Conservation (phyloP, 352 stramenopile species). For the Lagenidium giganteum region DNA sequence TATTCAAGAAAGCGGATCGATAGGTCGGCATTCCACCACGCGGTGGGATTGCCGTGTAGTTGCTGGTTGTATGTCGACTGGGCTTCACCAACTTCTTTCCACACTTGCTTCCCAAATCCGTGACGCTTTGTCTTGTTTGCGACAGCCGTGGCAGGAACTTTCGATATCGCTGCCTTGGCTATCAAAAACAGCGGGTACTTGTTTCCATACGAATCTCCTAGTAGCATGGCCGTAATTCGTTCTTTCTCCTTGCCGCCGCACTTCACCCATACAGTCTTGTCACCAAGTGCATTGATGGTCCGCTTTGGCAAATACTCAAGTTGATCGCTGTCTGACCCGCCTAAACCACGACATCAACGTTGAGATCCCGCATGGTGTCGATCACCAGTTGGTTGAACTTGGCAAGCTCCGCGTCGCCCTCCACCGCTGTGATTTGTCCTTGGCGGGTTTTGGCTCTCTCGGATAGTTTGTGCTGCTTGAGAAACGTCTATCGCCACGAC, state of each 20-base stretch:
- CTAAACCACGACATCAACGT: constrained; percentile 10
- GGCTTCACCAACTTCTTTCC: not conserved
- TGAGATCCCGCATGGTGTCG: not conserved
- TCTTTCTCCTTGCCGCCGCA: constrained; percentile 14
- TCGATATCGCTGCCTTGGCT: not conserved
- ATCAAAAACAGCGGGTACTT: constrained; percentile 7
- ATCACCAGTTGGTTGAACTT: not conserved
- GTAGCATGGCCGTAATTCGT: constrained; percentile 16
- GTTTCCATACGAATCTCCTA: constrained; percentile 10
- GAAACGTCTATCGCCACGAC: constrained; percentile 6
- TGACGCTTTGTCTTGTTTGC: constrained; percentile 1
- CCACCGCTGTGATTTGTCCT: constrained; percentile 4
- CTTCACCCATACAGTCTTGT: constrained; percentile 17
- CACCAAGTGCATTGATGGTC: constrained; percentile 8
- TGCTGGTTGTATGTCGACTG: not conserved
- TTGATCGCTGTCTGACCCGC: constrained; percentile 14
- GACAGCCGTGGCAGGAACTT: not conserved
- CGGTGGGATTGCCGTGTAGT: constrained; percentile 8
- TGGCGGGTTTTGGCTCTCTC: constrained; percentile 6
- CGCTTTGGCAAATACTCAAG: constrained; percentile 18
- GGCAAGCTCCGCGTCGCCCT: not conserved
- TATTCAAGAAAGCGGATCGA: constrained; percentile 2
- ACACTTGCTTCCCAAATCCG: constrained; percentile 1
- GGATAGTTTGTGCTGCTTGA: constrained; percentile 3
- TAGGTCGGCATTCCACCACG: constrained; percentile 11